Evolutionary conservation across 495 filamentous ascomycete species (phyloP).

Genomic region (Glonium stellatum): DNA sequence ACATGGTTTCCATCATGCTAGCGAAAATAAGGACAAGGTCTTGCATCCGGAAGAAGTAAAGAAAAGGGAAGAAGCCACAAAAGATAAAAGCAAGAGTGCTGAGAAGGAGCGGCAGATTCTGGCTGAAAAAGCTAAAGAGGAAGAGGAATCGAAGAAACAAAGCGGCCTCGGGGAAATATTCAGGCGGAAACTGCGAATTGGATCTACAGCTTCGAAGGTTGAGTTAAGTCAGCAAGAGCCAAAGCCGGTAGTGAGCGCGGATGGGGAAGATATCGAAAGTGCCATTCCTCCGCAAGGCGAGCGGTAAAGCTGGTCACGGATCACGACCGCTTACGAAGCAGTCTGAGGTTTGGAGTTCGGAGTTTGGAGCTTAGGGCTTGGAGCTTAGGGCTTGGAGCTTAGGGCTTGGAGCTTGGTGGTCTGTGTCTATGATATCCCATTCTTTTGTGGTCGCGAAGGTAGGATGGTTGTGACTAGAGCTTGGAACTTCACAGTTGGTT

Average conservation of each 20-base stretch:
- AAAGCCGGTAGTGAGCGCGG: slow-evolving; percentile 13
- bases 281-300: slow-evolving; percentile 24
- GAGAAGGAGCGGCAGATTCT: slow-evolving; percentile 41
- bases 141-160: slow-evolving; percentile 34
- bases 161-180: slow-evolving; percentile 30
- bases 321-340: neutral
- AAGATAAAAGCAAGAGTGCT: slow-evolving; percentile 47
- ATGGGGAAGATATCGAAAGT: slow-evolving; percentile 25
- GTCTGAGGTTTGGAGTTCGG: neutral
- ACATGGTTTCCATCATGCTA: slow-evolving; percentile 26
- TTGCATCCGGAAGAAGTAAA: slow-evolving; percentile 41
- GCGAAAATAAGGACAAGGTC: slow-evolving; percentile 32
- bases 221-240: slow-evolving; percentile 5
- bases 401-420: neutral
- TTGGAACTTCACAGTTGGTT: no score
- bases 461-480: no score
- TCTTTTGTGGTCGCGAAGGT: no score
- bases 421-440: neutral
- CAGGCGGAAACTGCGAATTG: slow-evolving; percentile 30
- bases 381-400: no score
- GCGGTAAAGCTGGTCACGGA: slow-evolving; percentile 2
- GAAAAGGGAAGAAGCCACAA: slow-evolving; percentile 38
- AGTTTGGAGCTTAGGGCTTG: no score
- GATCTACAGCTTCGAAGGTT: slow-evolving; percentile 12
- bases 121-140: slow-evolving; percentile 30